These are phyloP conservation scores for Macaranga tanarius DNA, from an alignment of 441 rosid genomes.

Conservation along the genomic window DNA sequence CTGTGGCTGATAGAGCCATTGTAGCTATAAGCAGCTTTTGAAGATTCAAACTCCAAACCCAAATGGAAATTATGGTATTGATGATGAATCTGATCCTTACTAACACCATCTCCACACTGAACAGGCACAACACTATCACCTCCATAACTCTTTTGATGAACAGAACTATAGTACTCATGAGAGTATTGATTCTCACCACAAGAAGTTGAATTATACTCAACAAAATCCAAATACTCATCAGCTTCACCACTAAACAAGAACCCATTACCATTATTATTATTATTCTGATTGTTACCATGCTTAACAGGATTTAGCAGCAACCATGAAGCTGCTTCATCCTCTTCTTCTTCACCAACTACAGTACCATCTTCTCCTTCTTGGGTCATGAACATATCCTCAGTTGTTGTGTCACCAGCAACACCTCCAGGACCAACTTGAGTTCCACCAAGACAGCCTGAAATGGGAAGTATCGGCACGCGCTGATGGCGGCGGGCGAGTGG, in stretches of 20 bases:
- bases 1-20: constrained; percentile 43
- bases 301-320: constrained; percentile 48
- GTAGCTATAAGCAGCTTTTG: constrained; percentile 49
- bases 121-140: constrained; percentile 78
- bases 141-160: constrained; percentile 44
- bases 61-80: constrained; percentile 45
- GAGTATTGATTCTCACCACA: constrained; percentile 40
- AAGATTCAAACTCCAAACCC: constrained; percentile 52
- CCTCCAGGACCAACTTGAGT: constrained; percentile 25
- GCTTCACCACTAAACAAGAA: constrained; percentile 52
- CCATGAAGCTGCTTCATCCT: constrained; percentile 87
- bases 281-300: constrained; percentile 24
- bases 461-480: constrained; percentile 72
- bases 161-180: constrained; percentile 39
- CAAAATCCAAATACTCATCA: constrained; percentile 75
- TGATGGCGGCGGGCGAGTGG: constrained; percentile 89
- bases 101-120: constrained; percentile 48
- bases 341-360: constrained; percentile 47
- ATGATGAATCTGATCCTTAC: constrained; percentile 43
- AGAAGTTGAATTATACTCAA: constrained; percentile 62
- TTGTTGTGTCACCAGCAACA: constrained; percentile 17
- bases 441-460: constrained; percentile 41
- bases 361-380: constrained; percentile 37
- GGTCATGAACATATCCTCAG: constrained; percentile 34
- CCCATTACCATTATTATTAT: constrained; percentile 41